Conservation (phyloP, 2,329 filamentous ascomycete species). For the Xylariaceae sp. region DNA sequence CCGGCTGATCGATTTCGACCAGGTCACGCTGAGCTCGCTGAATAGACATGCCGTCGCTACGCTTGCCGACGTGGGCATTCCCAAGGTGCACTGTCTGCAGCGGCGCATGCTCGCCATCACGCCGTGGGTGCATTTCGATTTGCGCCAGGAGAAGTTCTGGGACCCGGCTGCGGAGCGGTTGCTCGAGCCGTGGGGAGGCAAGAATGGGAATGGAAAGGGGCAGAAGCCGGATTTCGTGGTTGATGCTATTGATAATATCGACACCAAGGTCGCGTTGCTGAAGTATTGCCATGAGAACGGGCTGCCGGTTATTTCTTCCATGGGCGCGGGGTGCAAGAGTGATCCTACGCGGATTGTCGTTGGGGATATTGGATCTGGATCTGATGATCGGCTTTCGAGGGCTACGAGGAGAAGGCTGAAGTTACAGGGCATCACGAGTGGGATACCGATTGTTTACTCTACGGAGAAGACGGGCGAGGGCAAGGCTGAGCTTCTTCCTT, state of each 20-base stretch:
- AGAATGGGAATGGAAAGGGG: constrained; percentile 47
- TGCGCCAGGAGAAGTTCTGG: constrained; percentile 78
- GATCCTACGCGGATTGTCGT: constrained; percentile 79
- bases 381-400: constrained; percentile 83
- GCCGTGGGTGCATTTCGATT: constrained; percentile 89
- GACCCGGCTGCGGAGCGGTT: constrained; percentile 61
- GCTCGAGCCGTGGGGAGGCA: constrained; percentile 67
- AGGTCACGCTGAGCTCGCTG: constrained; percentile 89
- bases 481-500: constrained; percentile 82
- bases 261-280: constrained; percentile 87
- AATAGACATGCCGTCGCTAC: constrained; percentile 97
- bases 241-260: constrained; percentile 97
- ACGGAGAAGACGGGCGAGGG: constrained; percentile 86
- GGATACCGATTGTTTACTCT: constrained; percentile 89
- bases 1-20: constrained; percentile 92
- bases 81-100: constrained; percentile 84
- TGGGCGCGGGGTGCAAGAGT: constrained; percentile 95
- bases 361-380: constrained; percentile 83
- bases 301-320: constrained; percentile 83
- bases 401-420: constrained; percentile 78
- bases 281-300: constrained; percentile 78
- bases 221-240: constrained; percentile 81
- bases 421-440: constrained; percentile 70
- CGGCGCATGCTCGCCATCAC: constrained; percentile 78
- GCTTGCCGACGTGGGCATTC: constrained; percentile 84